Evolutionary conservation across 495 filamentous ascomycete genomes (phyloP), one percentile per base, ranked within the genome.

Genomic region (Xeromyces bisporus): DNA sequence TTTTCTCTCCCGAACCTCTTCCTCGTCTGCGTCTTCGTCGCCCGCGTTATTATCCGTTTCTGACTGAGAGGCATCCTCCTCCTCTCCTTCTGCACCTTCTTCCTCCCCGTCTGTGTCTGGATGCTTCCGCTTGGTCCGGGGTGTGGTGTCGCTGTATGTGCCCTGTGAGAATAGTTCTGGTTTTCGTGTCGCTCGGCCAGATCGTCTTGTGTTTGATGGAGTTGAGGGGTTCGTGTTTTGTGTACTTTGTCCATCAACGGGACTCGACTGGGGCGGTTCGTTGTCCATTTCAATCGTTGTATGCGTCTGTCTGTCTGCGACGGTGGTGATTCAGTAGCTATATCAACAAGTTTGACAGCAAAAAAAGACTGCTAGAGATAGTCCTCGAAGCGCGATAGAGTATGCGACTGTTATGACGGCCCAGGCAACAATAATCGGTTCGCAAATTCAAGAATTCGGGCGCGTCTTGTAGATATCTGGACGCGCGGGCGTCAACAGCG

Each of bases 131-230:
- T 75, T 76, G 18, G 51, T 47, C 15, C 51, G 48, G 26, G 53
- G 46, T 12, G 56, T 32, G 8, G 42, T 52, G 23, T 39, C 36
- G 26, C 49, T 50, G 37, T 55, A 46, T 20, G 44, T 44, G 15
- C 41, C 63, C 30, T 64, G 50, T 3, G 61, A 65, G 55, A 74
- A 81, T 25, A 73, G 66, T 42, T 73, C 66, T 30, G 81, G 81
- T 37, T 69, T 73, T 40, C 75, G 80, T 38, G 73, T 69, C 55
- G 75, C 72, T 56, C 85, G 80, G 59, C 79, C 79, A 28, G 84
- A 92, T 45, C 80, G 80, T 50, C 85, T 73, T 48, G 77, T 46
- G 56, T 64, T 64, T 51, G 71, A 63, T 40, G 69, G 62, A 42
- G 46, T 47, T 20, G 48, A 51, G 2, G 53, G 45, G 14, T 47